A percentile compares a stretch with the other conserved stretches of the same genome.
Conservation (phyloP, 495 filamentous ascomycete genomes). For the Tuber indicum region DNA sequence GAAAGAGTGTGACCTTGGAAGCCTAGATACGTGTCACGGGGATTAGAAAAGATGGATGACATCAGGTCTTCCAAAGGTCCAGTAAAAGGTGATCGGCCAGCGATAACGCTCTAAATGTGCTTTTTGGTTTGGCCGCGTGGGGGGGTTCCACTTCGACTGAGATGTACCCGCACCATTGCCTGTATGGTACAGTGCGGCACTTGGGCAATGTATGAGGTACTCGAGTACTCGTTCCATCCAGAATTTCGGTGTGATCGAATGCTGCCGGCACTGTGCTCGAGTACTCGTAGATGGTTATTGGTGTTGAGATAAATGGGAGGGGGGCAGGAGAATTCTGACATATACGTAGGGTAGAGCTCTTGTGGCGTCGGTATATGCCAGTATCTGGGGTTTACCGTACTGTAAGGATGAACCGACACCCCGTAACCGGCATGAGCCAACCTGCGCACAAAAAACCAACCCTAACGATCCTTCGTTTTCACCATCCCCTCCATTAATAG, state of each 20-base stretch:
- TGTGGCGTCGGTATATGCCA: not conserved
- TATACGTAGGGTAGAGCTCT: not conserved
- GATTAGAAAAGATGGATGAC: not conserved
- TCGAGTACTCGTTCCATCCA: not conserved
- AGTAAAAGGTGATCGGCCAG: not conserved
- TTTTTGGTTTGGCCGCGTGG: not conserved
- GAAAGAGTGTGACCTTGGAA: not conserved
- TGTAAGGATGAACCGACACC: too few relatives aligned
- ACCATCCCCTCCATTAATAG: not conserved
- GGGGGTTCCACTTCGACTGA: not conserved
- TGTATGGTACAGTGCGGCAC: not conserved
- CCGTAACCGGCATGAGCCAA: too few relatives aligned
- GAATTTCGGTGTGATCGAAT: not conserved
- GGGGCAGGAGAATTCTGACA: not conserved
- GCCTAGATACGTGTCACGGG: slow-evolving; percentile 2
- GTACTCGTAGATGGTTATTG: not conserved
- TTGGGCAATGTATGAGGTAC: not conserved
- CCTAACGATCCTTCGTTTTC: not conserved
- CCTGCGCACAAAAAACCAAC: not conserved
- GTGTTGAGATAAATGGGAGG: not conserved
- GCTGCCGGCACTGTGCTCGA: too few relatives aligned
- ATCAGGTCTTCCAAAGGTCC: not conserved
- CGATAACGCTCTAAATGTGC: not conserved
- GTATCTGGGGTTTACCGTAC: too few relatives aligned
- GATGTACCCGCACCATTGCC: not conserved